Evolutionary conservation across 345 rosid species (phyloP), one percentile per base, ranked within the genome.

Genomic region (Sisymbrium altissimum): DNA sequence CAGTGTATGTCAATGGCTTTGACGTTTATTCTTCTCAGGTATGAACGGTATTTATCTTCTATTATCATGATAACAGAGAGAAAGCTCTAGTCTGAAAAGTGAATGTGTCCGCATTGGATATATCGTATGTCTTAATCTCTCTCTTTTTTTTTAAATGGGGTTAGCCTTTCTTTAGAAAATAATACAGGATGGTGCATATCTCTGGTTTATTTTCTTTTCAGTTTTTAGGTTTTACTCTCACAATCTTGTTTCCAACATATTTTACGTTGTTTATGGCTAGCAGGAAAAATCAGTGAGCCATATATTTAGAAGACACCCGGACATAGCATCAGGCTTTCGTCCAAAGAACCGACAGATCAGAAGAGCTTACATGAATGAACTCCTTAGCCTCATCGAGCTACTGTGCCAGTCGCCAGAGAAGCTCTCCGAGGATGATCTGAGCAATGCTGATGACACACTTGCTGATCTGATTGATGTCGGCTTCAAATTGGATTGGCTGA

Each of bases 401-500:
- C 2, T 75, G 27, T 60, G 73, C 72, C 45, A 36, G 46, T 45
- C 72, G 29, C 72, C 61, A 17, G 54, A 49, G 46, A 44, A 49
- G 44, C 68, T 75, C 9, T 66, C 72, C 0, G 44, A 58, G 23
- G 53, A 74, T 25, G 78, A 74, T 60, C n/a, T 74, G 9, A 66
- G 52, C 8, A 27, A 36, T 8, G 73, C 63, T 17, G 52, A 66
- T 18, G 60, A 74, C 9, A 68, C 61, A 11, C 44, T 75, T 2
- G 35, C 0, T 50, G 79, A 75, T 60, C 57, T 75, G 68, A 53
- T 7, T 29, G 61, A 60, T 67, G 79, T 4, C 3, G 74, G 79
- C 3, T 61, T 75, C 44, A 30, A 52, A 17, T 2, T 68, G 36
- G 74, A 68, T 23, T 60, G 74, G 79, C 52, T 75, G 14, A 61